Base-by-base conservation (phyloP, 495 filamentous ascomycete species). In the Saxophila tyrrhenica region DNA sequence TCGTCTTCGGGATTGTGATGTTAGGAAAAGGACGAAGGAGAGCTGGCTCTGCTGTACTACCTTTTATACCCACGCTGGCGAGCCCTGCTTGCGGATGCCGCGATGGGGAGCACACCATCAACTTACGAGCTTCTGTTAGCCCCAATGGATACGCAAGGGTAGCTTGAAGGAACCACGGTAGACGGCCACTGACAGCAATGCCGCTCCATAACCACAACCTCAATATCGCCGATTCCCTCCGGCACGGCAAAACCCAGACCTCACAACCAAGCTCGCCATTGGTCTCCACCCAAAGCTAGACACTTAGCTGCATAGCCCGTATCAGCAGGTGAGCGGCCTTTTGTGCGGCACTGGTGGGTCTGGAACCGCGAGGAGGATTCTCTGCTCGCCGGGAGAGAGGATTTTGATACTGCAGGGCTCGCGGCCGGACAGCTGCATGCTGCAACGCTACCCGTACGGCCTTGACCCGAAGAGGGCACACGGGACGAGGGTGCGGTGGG, bases 301-400 rank as follows among this genome's bases (percentile, higher is more conserved):
- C 1, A 43, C n/a, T 48, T 61, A 61, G 58, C 54, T 61, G 58
- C 58, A 61, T 52, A 13, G 41, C 13, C 25, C 25, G 10, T 42
- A 48, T 52, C 35, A 52, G 43, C 43, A 52, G 52, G 21, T 44
- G 39, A 24, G 20, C 25, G 39, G 25, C 52, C 49, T 47, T 49
- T 56, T n/a, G 17, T 48, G 53, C 53, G 57, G 52, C 39, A 56
- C 49, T 51, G 48, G 57, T 53, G 57, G 57, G 57, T 56, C 53
- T 47, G 51, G 32, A 9, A 44, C 19, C 20, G 20, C 32, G n/a
- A n/a, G n/a, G 43, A 20, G 29, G 51, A 35, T 23, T 39, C 25
- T 42, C 25, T 42, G 42, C 52, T 41, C 43, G 50, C 23, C 43
- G 1, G 50, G n/a, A 16, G n/a, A 16, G 42, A 49, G 44, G 7